Evolutionary conservation across 2,329 filamentous ascomycete genomes (phyloP).

Genomic region (Thermothelomyces thermophilus): DNA sequence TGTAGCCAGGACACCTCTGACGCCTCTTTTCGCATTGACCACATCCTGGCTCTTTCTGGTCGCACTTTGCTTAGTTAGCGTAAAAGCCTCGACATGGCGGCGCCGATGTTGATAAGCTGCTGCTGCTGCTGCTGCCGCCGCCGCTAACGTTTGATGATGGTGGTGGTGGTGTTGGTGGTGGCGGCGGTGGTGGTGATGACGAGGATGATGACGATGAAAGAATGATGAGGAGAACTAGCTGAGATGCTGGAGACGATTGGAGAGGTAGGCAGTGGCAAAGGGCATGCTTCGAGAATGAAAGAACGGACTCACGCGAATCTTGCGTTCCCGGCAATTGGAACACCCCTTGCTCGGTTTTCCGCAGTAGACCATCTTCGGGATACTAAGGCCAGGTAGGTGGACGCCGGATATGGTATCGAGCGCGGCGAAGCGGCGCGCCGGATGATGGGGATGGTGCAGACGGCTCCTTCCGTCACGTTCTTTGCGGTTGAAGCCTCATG

Average conservation of each 20-base stretch:
- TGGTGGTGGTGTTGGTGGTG: too few species aligned
- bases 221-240: too few species aligned
- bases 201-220: too few species aligned
- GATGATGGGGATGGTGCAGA: slow-evolving; percentile 19
- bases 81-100: not conserved
- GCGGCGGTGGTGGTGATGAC: too few species aligned
- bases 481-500: slow-evolving; percentile 11
- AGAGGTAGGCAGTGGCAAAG: not conserved
- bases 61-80: slow-evolving; percentile 38
- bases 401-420: slow-evolving; percentile 1
- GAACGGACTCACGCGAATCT: slow-evolving; percentile 44
- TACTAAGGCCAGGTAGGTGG: not conserved
- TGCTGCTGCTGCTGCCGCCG: too few species aligned
- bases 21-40: slow-evolving; percentile 49
- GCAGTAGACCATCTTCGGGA: slow-evolving; percentile 47
- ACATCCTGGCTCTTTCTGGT: slow-evolving; percentile 45
- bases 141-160: too few species aligned
- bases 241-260: too few species aligned
- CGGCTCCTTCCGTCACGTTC: slow-evolving; percentile 1
- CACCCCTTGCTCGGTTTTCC: slow-evolving; percentile 53
- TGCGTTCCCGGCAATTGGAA: slow-evolving; percentile 48
- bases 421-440: slow-evolving; percentile 9
- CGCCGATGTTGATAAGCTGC: too few species aligned
- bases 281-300: not conserved
- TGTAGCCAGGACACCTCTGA: slow-evolving; percentile 48